Conservation (phyloP, 495 filamentous ascomycete genomes). For the Glonium stellatum region DNA sequence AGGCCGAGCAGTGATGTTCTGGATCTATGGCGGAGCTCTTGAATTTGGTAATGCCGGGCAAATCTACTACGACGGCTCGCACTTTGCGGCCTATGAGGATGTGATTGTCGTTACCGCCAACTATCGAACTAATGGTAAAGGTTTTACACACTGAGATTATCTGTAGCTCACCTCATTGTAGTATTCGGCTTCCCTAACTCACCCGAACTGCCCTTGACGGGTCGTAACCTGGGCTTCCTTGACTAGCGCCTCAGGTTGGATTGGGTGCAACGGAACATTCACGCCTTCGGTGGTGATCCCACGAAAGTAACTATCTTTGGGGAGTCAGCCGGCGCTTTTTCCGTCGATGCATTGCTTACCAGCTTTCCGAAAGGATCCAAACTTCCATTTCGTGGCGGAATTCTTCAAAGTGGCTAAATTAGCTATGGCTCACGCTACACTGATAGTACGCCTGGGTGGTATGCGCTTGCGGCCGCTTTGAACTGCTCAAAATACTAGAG, state of each 20-base stretch:
- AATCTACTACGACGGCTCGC: neutral
- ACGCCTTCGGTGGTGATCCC: neutral
- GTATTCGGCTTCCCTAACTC: slow-evolving; percentile 1
- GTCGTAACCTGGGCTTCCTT: neutral
- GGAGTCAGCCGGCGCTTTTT: neutral
- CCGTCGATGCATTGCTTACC: neutral
- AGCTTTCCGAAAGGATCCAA: neutral
- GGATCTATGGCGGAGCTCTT: slow-evolving; percentile 27
- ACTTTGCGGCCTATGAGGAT: slow-evolving; percentile 7
- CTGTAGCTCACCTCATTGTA: neutral
- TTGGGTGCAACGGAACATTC: neutral
- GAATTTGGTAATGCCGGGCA: slow-evolving; percentile 16
- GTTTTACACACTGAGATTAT: neutral
- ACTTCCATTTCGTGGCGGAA: neutral
- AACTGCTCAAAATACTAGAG: neutral
- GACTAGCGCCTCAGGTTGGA: neutral
- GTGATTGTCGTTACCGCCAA: slow-evolving; percentile 13
- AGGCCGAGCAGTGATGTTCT: slow-evolving; percentile 22
- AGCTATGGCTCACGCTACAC: too few relatives aligned
- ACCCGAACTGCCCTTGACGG: neutral
- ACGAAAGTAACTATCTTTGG: neutral
- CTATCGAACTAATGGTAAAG: slow-evolving; percentile 27
- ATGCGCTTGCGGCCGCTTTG: neutral
- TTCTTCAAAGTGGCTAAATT: neutral
- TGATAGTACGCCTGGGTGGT: neutral